Conservation (phyloP, 495 filamentous ascomycete species). For the Tetracladium marchalianum region DNA sequence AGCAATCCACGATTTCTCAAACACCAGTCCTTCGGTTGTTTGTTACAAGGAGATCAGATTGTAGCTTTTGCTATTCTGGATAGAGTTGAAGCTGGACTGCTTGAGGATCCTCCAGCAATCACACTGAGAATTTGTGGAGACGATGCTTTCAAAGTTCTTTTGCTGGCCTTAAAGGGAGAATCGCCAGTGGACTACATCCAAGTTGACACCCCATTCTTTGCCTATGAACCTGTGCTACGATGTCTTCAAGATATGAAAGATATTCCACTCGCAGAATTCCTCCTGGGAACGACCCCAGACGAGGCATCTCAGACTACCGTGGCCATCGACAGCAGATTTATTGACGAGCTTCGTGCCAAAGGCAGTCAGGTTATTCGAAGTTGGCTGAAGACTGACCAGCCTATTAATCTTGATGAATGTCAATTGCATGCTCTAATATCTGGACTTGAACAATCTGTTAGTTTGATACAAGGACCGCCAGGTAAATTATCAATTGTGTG, state of each 20-base stretch:
- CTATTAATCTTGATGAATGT: slow-evolving; percentile 34
- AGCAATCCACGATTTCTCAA: too few species aligned
- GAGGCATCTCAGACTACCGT: slow-evolving; percentile 13
- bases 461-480: slow-evolving; percentile 68
- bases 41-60: slow-evolving; percentile 39
- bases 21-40: slow-evolving; percentile 53
- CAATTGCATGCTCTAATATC: slow-evolving; percentile 48
- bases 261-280: slow-evolving; percentile 39
- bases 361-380: slow-evolving; percentile 19
- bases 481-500: slow-evolving; percentile 31
- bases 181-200: too few species aligned
- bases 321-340: slow-evolving; percentile 7
- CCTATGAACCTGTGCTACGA: slow-evolving; percentile 59
- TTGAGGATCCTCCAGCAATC: slow-evolving; percentile 34
- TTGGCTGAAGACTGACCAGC: slow-evolving; percentile 21
- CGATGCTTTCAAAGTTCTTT: too few species aligned
- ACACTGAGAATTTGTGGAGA: slow-evolving; percentile 43
- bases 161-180: too few species aligned
- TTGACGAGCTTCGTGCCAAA: neutral
- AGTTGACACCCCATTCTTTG: slow-evolving; percentile 59
- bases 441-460: slow-evolving; percentile 44
- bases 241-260: slow-evolving; percentile 46
- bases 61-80: slow-evolving; percentile 54
- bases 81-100: slow-evolving; percentile 44
- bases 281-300: slow-evolving; percentile 30